Conservation (phyloP, 371 early-diverging fungal genomes). For the Mortierella sp. region DNA sequence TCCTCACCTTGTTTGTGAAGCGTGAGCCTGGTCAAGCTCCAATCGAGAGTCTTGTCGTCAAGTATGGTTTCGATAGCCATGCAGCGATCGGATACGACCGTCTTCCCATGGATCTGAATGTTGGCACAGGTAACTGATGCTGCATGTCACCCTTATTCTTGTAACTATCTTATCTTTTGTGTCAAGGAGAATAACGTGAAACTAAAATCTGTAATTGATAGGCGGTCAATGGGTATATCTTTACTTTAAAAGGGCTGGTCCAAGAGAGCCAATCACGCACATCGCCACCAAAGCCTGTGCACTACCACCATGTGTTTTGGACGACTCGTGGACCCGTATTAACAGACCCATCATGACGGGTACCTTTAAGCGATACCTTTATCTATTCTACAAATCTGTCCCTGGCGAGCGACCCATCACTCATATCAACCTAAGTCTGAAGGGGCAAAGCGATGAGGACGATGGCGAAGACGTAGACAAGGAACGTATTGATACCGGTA, state of each 20-base stretch:
- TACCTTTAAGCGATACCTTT: constrained; percentile 34
- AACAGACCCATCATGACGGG: constrained; percentile 53
- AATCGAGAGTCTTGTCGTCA: constrained; percentile 48
- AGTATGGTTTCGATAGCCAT: constrained; percentile 54
- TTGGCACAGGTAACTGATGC: constrained; percentile 45
- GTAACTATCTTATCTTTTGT: constrained; percentile 45
- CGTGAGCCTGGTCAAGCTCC: constrained; percentile 35
- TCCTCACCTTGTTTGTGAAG: constrained; percentile 47
- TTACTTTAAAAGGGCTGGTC: constrained; percentile 32
- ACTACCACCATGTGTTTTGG: constrained; percentile 62
- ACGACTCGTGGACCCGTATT: constrained; percentile 59
- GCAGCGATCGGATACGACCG: constrained; percentile 56
- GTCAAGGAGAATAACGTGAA: constrained; percentile 30
- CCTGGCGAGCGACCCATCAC: constrained; percentile 45
- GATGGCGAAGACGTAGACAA: constrained; percentile 58
- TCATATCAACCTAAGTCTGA: constrained; percentile 17
- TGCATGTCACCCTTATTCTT: neutral
- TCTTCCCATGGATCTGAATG: constrained; percentile 42
- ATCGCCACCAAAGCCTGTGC: constrained; percentile 66
- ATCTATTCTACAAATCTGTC: constrained; percentile 39
- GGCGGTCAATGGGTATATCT: constrained; percentile 57
- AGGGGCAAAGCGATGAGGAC: constrained; percentile 55
- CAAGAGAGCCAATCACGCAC: constrained; percentile 63
- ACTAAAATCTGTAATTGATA: constrained; percentile 33
- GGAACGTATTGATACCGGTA: constrained; percentile 50